Percentiles rank a stretch among this genome's conserved stretches.
Conservation (phyloP, 192 early-diverging fungal genomes). For the Backusella tarrabulga region DNA sequence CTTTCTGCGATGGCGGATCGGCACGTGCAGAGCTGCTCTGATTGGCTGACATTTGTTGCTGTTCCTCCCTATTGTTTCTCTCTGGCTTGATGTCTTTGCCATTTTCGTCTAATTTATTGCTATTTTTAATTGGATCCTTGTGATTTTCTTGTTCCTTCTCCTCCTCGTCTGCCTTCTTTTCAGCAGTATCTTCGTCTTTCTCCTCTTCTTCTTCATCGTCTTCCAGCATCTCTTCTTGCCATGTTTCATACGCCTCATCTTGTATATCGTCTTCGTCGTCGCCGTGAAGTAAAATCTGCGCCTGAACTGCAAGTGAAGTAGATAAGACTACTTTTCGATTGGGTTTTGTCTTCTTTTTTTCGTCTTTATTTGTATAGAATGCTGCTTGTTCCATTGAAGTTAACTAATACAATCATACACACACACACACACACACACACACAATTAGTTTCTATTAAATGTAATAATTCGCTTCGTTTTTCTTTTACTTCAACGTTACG, state of each 20-base stretch:
- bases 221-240: slow-evolving; percentile 40
- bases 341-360: slow-evolving; percentile 12
- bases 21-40: background rate
- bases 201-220: slow-evolving; percentile 30
- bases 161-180: slow-evolving; percentile 35
- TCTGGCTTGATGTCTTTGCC: background rate
- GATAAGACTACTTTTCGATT: slow-evolving; percentile 22
- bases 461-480: background rate
- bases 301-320: slow-evolving; percentile 21
- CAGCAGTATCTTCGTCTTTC: slow-evolving; percentile 29
- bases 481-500: slow-evolving; percentile 59
- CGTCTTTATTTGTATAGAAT: slow-evolving; percentile 8
- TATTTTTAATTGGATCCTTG: slow-evolving; percentile 7
- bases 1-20: background rate
- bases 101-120: background rate
- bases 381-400: slow-evolving; percentile 60
- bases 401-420: slow-evolving; percentile 19
- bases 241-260: slow-evolving; percentile 42
- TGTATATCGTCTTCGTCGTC: slow-evolving; percentile 36
- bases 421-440: too few species aligned
- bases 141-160: slow-evolving; percentile 35
- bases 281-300: slow-evolving; percentile 10
- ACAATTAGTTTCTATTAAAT: background rate
- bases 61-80: slow-evolving; percentile 3
- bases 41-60: background rate